Evolutionary conservation across 176 grass and related monocot species (phyloP).

Genomic region (Cymbopogon citratus): DNA sequence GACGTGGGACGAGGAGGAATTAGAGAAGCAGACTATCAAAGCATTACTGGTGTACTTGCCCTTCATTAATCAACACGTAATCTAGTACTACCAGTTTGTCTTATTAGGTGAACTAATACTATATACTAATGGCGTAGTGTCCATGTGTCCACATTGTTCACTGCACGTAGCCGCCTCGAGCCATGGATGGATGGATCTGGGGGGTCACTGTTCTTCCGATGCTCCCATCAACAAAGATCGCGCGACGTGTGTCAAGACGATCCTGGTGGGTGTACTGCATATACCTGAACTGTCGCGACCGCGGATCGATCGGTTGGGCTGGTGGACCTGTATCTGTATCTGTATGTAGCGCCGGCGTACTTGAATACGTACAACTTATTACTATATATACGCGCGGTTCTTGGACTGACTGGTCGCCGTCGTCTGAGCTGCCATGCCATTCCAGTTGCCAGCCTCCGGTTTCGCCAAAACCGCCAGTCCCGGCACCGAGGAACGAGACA

Average conservation of each 20-base stretch:
- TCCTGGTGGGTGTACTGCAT: neutral
- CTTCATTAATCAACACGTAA: neutral
- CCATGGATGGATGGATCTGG: neutral
- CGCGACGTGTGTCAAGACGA: slow-evolving; percentile 15
- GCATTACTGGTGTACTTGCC: neutral
- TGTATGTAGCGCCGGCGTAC: neutral
- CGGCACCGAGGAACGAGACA: neutral
- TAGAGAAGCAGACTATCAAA: neutral
- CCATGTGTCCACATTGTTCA: slow-evolving; percentile 25
- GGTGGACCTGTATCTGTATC: neutral
- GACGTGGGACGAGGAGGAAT: neutral
- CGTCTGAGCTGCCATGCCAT: neutral
- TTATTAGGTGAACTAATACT: slow-evolving; percentile 27
- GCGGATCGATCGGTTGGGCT: neutral
- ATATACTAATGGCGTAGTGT: neutral
- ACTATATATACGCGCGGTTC: neutral
- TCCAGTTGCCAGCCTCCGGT: neutral
- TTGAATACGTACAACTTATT: neutral
- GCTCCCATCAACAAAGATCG: neutral
- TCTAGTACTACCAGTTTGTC: neutral
- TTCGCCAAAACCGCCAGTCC: neutral
- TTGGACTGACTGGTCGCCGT: neutral
- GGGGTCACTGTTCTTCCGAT: neutral
- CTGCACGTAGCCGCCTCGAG: neutral
- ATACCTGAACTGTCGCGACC: neutral